Base-by-base conservation (phyloP, 805 yeast species). In the Saccharomycopsis fodiens region DNA sequence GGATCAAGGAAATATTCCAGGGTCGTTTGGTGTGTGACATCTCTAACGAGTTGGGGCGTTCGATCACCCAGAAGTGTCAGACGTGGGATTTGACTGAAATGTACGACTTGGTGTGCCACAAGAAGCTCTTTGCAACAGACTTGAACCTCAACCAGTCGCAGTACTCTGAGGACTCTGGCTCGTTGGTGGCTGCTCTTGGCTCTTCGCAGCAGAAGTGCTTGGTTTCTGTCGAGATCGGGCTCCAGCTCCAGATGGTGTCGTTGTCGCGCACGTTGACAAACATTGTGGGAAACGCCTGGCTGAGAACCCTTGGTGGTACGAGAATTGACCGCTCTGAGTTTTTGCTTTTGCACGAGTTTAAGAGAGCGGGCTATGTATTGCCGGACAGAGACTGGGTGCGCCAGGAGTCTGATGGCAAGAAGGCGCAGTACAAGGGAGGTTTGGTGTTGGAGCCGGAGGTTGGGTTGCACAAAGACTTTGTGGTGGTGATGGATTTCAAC, bases 281-380 rank as follows among this genome's bases (percentile, higher is more conserved):
- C 54, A 70, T 93, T 51, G 97, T 97, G 1, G 98, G 98, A 56
- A 93, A 93, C 61, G 91, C 96, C 0, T 93, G 98, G 98, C 76
- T 94, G 1, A 88, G 86, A 52, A 93, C 98, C 1, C 69, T 93
- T 42, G 81, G 87, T 42, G 98, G 98, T 64, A 87, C 97, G 0
- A 75, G 98, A 57, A 94, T 96, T 7, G 97, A 95, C 56, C 76
- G 98, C 66, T 91, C 91, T 64, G 97, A 93, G 62, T 93, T 68
- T 60, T 85, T 93, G 72, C 69, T 93, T 62, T 66, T 93, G 45
- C 98, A 93, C 62, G 97, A 93, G 65, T 93, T 93, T 63, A 72
- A 80, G 7, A 76, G 81, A 57, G 78, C 81, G 56, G 82, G 82
- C 8, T 91, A 72, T 58, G 78, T 93, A 54, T 85, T 88, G 2